Percentiles rank a stretch among this genome's conserved stretches.
These are phyloP conservation scores for Phaeodactylum tricornutum DNA, from an alignment of 108 stramenopile species.

Conservation along the genomic window DNA sequence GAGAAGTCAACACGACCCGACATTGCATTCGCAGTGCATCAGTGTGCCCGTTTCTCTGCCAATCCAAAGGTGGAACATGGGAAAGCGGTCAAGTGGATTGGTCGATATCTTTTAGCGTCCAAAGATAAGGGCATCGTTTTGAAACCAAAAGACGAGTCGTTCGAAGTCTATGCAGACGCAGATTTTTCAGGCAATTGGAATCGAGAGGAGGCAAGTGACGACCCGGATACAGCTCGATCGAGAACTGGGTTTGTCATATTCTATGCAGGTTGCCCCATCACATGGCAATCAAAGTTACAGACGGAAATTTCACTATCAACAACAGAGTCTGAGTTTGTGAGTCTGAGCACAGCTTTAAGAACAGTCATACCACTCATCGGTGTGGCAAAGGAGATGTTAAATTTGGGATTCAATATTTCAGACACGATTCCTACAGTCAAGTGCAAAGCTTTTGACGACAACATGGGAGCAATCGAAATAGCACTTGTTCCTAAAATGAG, in stretches of 20 bases:
- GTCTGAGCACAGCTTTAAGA: constrained; percentile 21
- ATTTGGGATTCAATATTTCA: neutral
- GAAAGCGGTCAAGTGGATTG: constrained; percentile 25
- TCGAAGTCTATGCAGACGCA: constrained; percentile 24
- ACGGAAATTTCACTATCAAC: constrained; percentile 33
- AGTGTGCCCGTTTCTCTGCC: constrained; percentile 23
- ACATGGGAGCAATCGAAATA: constrained; percentile 16
- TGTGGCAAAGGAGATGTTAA: constrained; percentile 16
- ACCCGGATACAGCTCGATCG: constrained; percentile 28
- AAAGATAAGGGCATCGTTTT: constrained; percentile 14
- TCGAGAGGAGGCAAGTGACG: constrained; percentile 8
- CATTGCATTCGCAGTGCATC: constrained; percentile 18
- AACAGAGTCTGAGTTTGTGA: constrained; percentile 38
- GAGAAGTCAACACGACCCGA: constrained; percentile 11
- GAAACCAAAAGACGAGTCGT: constrained; percentile 4
- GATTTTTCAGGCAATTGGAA: constrained; percentile 17
- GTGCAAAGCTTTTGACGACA: constrained; percentile 21
- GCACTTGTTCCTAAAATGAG: constrained; percentile 13
- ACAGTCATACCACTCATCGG: constrained; percentile 20
- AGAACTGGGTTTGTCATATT: constrained; percentile 36
- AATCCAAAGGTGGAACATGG: constrained; percentile 29
- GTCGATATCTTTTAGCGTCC: constrained; percentile 28
- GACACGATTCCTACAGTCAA: constrained; percentile 6
- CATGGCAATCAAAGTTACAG: constrained; percentile 28
- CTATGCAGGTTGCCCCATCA: neutral